Evolutionary conservation across 805 yeast genomes (phyloP).

Genomic region (Starmerella lactis-condensi): DNA sequence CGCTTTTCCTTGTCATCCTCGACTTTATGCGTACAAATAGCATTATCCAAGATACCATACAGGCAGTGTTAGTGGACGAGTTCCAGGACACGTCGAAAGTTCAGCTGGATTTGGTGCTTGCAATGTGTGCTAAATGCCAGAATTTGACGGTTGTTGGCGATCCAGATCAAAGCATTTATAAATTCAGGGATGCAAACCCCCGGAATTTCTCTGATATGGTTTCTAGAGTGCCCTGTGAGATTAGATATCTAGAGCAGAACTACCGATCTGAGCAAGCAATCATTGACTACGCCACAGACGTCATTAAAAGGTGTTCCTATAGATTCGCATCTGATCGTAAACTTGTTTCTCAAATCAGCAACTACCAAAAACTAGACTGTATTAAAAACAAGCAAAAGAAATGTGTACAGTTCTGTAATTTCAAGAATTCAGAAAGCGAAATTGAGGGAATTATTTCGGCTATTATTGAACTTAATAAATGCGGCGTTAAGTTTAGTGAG

Average conservation of each 20-base stretch:
- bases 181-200: constrained; percentile 63
- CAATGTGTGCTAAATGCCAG: constrained; percentile 24
- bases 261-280: constrained; percentile 65
- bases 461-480: constrained; percentile 29
- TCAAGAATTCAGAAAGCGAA: not conserved
- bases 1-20: constrained; percentile 42
- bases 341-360: constrained; percentile 43
- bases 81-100: constrained; percentile 78
- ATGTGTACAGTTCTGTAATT: constrained; percentile 3
- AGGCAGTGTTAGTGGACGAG: constrained; percentile 77
- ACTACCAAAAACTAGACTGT: constrained; percentile 23
- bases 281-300: constrained; percentile 39
- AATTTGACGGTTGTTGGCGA: constrained; percentile 81
- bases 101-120: constrained; percentile 51
- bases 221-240: constrained; percentile 18
- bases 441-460: constrained; percentile 27
- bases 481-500: constrained; percentile 35
- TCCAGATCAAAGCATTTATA: constrained; percentile 89
- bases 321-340: constrained; percentile 5
- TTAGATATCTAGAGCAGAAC: constrained; percentile 41
- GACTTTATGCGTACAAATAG: constrained; percentile 26
- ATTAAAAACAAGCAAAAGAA: not conserved
- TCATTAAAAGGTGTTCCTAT: constrained; percentile 1
- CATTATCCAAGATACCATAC: constrained; percentile 30
- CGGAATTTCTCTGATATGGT: constrained; percentile 45